Percentiles rank a stretch among this genome's conserved stretches.
phyloP scores from a whole-genome alignment of 2,329 filamentous ascomycete species.

The Pseudogymnoascus sp. region DNA sequence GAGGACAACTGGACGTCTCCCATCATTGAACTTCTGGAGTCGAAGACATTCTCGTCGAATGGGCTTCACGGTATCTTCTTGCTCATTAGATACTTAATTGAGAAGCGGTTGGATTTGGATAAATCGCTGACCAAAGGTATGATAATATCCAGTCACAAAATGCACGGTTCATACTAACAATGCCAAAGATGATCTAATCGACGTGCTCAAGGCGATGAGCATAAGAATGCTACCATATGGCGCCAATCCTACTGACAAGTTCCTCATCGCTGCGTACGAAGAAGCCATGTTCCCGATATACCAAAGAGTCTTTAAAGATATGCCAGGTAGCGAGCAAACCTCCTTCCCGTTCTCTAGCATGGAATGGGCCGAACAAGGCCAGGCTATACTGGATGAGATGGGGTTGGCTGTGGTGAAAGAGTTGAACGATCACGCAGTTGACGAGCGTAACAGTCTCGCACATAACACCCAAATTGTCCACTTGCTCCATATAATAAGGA shows the following conservation, averaged over 20 bases:
- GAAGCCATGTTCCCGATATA: conserved; percentile 28
- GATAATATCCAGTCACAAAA: background rate
- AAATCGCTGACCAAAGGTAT: conserved; percentile 36
- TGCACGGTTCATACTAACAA: conserved; percentile 15
- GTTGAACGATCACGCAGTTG: conserved; percentile 11
- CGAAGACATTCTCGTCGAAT: conserved; percentile 37
- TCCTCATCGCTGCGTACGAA: conserved; percentile 26
- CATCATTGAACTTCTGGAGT: conserved; percentile 29
- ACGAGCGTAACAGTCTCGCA: conserved; percentile 6
- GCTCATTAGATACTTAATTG: conserved; percentile 48
- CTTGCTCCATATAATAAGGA: background rate
- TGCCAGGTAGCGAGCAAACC: background rate
- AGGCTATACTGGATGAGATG: conserved; percentile 34
- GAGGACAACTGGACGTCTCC: conserved; percentile 40
- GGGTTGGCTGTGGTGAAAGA: conserved; percentile 24
- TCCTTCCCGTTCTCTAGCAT: background rate
- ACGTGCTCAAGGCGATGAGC: background rate
- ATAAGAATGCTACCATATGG: background rate
- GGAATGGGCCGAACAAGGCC: background rate
- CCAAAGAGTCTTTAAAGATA: background rate
- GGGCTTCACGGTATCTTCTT: conserved; percentile 51
- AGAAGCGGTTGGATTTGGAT: conserved; percentile 43
- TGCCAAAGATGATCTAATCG: conserved; percentile 23
- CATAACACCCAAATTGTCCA: background rate
- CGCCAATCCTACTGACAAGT: background rate